Conservation (phyloP, 345 rosid species). For the Eucalyptus marginata region DNA sequence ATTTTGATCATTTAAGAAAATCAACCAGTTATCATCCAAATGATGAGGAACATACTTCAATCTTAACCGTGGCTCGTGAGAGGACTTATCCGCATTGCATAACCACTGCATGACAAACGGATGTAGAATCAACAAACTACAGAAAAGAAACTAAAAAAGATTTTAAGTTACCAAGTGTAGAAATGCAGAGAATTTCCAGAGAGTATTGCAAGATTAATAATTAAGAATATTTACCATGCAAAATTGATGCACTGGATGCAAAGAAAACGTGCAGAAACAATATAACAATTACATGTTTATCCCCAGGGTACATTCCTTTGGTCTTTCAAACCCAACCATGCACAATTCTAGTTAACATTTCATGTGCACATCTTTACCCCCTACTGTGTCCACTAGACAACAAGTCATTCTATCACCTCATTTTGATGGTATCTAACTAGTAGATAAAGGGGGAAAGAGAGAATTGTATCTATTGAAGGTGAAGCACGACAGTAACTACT, state of each 20-base stretch:
- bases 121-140: not conserved
- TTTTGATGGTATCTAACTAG: not conserved
- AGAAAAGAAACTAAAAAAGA: not conserved
- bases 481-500: not conserved
- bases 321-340: not conserved
- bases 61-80: conserved; percentile 80
- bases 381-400: not conserved
- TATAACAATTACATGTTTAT: not conserved
- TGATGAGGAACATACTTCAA: conserved; percentile 47
- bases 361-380: not conserved
- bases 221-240: not conserved
- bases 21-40: not conserved
- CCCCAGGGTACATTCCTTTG: not conserved
- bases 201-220: not conserved
- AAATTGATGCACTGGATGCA: not conserved
- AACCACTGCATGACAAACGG: conserved; percentile 49
- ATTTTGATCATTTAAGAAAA: not conserved
- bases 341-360: not conserved
- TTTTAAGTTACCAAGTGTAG: not conserved
- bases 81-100: conserved; percentile 97
- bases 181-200: not conserved
- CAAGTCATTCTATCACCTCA: not conserved
- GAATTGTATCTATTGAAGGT: not conserved
- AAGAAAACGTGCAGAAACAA: not conserved
- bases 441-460: not conserved